Evolutionary conservation across 805 yeast species (phyloP).

Genomic region (Brettanomyces bruxellensis): DNA sequence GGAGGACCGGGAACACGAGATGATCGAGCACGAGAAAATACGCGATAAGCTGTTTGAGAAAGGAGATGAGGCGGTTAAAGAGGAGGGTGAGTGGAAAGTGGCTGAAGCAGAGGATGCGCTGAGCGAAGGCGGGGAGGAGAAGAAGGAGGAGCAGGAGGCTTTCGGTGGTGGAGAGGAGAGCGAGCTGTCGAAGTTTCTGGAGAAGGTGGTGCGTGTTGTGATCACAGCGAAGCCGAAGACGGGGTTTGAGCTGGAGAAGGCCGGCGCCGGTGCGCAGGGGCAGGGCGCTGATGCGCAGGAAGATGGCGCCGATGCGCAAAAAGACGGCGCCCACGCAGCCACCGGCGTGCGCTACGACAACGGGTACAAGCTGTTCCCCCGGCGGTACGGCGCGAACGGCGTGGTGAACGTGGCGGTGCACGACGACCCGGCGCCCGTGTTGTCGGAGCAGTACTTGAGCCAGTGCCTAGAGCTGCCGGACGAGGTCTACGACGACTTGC

Average conservation of each 20-base stretch:
- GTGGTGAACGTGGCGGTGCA: conserved; percentile 23
- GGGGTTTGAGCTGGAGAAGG: conserved; percentile 13
- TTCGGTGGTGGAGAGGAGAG: neutral
- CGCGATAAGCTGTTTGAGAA: conserved; percentile 2
- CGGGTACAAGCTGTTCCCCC: conserved; percentile 1
- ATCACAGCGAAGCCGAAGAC: conserved; percentile 15
- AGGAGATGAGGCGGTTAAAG: neutral
- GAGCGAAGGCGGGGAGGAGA: neutral
- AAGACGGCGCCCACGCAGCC: conserved; percentile 4
- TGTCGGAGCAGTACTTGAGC: conserved; percentile 44
- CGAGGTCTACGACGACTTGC: conserved; percentile 35
- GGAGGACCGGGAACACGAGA: neutral
- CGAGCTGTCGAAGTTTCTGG: conserved; percentile 15
- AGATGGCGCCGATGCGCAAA: no score
- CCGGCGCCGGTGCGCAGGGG: neutral
- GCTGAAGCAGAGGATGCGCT: neutral
- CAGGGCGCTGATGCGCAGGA: no score
- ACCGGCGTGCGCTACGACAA: neutral
- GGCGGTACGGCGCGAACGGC: conserved; percentile 22
- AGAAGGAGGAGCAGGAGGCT: neutral
- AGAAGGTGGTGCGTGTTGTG: conserved; percentile 12
- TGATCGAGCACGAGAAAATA: conserved; percentile 3
- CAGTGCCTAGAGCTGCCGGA: conserved; percentile 39
- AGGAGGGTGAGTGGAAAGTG: neutral
- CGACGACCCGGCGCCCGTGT: conserved; percentile 26